Evolutionary conservation across 306 rosid genomes (phyloP).

Genomic region (Begonia masoniana): DNA sequence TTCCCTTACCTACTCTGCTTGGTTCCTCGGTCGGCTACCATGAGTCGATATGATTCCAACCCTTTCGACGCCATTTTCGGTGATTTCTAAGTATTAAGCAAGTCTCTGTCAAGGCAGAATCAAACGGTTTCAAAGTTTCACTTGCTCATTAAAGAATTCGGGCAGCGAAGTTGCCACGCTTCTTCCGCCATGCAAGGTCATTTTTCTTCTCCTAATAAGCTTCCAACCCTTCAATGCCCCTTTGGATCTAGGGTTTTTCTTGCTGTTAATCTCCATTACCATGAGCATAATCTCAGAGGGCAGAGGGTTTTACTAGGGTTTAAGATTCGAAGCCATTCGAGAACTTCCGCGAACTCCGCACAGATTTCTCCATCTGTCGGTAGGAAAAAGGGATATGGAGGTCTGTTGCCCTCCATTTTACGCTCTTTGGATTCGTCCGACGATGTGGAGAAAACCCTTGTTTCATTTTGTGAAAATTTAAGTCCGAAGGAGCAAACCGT

Average conservation of each 20-base stretch:
- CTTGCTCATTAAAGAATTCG: slow-evolving; percentile 23
- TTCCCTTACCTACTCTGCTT: too few species aligned
- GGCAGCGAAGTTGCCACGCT: slow-evolving; percentile 24
- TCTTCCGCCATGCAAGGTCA: slow-evolving; percentile 13
- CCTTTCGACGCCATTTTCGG: slow-evolving; percentile 62
- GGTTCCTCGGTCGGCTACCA: too few species aligned
- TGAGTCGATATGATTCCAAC: background rate
- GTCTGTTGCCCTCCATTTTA: slow-evolving; percentile 37
- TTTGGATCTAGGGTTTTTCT: slow-evolving; percentile 17
- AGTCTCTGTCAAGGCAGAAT: background rate
- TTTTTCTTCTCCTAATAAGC: slow-evolving; percentile 14
- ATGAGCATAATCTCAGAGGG: slow-evolving; percentile 8
- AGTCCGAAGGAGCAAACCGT: slow-evolving; percentile 57
- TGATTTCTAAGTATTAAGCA: slow-evolving; percentile 13
- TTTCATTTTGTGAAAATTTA: slow-evolving; percentile 23
- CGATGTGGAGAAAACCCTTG: slow-evolving; percentile 35
- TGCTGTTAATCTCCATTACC: slow-evolving; percentile 13
- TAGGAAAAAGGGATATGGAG: slow-evolving; percentile 32
- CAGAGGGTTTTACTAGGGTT: slow-evolving; percentile 24
- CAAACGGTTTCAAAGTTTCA: slow-evolving; percentile 15
- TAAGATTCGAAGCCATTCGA: slow-evolving; percentile 33
- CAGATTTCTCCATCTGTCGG: slow-evolving; percentile 15
- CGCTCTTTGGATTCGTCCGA: slow-evolving; percentile 21
- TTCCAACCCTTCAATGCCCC: slow-evolving; percentile 10
- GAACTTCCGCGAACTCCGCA: slow-evolving; percentile 18